A percentile compares a stretch with the other conserved stretches of the same genome.
Evolutionary conservation across 1,284 basidiomycete genomes (phyloP).

Genomic region (Volvariella volvacea): DNA sequence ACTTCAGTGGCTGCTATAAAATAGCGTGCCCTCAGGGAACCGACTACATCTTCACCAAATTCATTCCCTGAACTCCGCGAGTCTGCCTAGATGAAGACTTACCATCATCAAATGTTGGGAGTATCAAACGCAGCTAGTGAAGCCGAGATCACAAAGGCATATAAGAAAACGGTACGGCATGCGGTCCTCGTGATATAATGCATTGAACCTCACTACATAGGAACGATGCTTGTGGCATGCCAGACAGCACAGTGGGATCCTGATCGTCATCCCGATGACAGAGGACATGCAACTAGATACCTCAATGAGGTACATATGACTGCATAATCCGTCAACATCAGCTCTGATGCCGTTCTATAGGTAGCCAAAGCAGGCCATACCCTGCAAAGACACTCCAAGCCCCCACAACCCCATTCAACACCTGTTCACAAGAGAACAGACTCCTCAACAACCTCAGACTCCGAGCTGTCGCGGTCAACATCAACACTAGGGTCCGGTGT

Average conservation of each 20-base stretch:
- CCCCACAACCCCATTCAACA: not conserved
- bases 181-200: not conserved
- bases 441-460: conserved; percentile 2
- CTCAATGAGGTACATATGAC: conserved; percentile 15
- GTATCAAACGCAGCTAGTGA: not conserved
- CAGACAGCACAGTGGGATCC: conserved; percentile 19
- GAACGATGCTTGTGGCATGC: not conserved
- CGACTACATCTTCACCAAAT: too few species aligned
- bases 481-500: too few species aligned
- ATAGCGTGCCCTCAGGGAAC: too few species aligned
- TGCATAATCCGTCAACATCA: not conserved
- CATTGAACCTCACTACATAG: not conserved
- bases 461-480: too few species aligned
- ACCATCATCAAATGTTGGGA: not conserved
- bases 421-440: too few species aligned
- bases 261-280: conserved; percentile 19
- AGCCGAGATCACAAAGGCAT: not conserved
- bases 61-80: too few species aligned
- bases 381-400: conserved; percentile 16
- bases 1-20: too few species aligned
- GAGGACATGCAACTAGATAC: conserved; percentile 15
- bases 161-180: not conserved
- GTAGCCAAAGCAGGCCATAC: conserved; percentile 23
- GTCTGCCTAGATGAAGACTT: not conserved
- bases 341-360: conserved; percentile 10